Conservation (phyloP, 2,329 filamentous ascomycete species). For the Colletotrichum falcatum region DNA sequence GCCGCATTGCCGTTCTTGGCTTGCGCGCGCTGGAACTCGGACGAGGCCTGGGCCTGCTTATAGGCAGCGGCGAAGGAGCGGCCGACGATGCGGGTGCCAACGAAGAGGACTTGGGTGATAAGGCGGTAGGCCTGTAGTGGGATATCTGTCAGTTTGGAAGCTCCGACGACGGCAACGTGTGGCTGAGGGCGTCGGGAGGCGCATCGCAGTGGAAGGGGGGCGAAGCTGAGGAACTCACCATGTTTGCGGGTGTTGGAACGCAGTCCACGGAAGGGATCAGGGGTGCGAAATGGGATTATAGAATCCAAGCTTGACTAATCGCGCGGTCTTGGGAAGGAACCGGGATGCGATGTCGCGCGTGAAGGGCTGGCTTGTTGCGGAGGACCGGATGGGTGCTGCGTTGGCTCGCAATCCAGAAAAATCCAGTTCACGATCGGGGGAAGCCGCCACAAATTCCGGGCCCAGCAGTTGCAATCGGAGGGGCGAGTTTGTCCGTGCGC, state of each 20-base stretch:
- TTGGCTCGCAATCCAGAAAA: conserved; percentile 29
- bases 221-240: conserved; percentile 32
- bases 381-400: conserved; percentile 11
- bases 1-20: conserved; percentile 66
- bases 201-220: conserved; percentile 2
- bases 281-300: not conserved
- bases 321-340: conserved; percentile 3
- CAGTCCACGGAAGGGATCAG: conserved; percentile 8
- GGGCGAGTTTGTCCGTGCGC: conserved; percentile 24
- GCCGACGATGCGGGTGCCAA: conserved; percentile 90
- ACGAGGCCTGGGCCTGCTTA: conserved; percentile 91
- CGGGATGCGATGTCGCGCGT: conserved; percentile 29
- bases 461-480: not conserved
- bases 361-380: conserved; percentile 9
- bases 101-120: conserved; percentile 91
- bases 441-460: conserved; percentile 40
- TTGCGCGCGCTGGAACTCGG: conserved; percentile 81
- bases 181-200: conserved; percentile 10
- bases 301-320: not conserved
- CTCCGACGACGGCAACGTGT: not conserved
- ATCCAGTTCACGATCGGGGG: conserved; percentile 28
- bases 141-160: conserved; percentile 1
- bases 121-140: conserved; percentile 53
- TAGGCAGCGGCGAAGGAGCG: conserved; percentile 95
- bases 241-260: conserved; percentile 27